Base-by-base conservation (phyloP, 306 rosid species). In the Sicyos baderoa region DNA sequence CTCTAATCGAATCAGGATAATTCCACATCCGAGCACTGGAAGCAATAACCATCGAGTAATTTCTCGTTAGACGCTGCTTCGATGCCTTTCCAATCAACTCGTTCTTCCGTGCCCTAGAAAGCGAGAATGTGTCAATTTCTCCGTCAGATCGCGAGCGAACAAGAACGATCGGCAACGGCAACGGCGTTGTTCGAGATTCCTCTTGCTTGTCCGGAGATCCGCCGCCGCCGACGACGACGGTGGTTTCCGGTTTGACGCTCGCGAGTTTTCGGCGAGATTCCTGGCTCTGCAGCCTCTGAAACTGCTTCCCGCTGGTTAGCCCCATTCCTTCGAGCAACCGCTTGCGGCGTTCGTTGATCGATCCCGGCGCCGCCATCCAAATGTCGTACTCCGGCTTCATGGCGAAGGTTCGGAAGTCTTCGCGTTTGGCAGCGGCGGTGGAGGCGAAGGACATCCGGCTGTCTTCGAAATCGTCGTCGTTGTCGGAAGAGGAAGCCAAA, bases 331-430 rank as follows among this genome's bases (percentile, higher is more conserved):
- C 84, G 0, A 91, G 81, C 59, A 91, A 72, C 9, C 75, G 76
- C 17, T 58, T 63, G 10, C 96, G 65, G 1, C 97, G 86, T n/a
- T 89, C 92, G 0, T 75, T 77, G 25, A 91, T 86, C 9, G 95
- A 89, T 15, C 86, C 89, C 0, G 92, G 97, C 0, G 88, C 77
- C 0, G 84, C 82, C 91, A 87, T 89, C 97, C 96, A 91, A 21
- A 89, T 37, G 71, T 89, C 81, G 21, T 91, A 89, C 66, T 89
- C 76, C 3, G 79, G 82, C 9, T 42, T 16, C 32, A 37, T 1
- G 0, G 74, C 22, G 50, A 65, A 65, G 44, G 57, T 19, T 21
- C 79, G 16, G 3, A 70, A 72, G 2, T 70, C 80, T 0, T 65
- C 37, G 21, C 83, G 69, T 1, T 68, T 79, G 6, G 68, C 8